Base-by-base conservation (phyloP, 495 filamentous ascomycete species). In the Aspergillus funiculosus region DNA sequence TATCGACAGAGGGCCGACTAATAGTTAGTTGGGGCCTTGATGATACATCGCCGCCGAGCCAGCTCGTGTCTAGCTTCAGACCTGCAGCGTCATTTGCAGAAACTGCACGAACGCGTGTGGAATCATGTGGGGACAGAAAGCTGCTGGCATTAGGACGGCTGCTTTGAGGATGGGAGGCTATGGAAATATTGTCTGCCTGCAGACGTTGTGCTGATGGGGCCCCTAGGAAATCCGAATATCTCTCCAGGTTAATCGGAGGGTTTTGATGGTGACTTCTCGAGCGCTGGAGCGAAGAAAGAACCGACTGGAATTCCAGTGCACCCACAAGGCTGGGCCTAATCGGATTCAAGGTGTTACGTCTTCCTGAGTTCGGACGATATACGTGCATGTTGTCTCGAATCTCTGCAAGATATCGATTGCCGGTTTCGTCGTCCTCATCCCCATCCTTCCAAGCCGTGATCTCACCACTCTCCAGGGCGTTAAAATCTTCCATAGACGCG, bases 241-340 rank as follows among this genome's bases (percentile, higher is more conserved):
- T 76, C 38, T 85, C 77, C 11, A 79, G 61, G 51, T 83, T 74
- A 25, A 94, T 80, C 9, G 80, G 79, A 14, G 77, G 69, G 26
- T 83, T 71, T 37, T 81, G 77, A 46, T 58, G 52, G 35, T 84
- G 76, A 48, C 86, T 91, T 53, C 84, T 77, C 22, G 82, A 83
- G 53, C 81, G 87, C 52, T 92, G 80, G 36, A 97, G 65, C 3
- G 87, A 85, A 5, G 83, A 82, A 36, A 99, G 71, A 9, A 96
- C 84, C 2, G 90, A 87, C 48, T 87, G 80, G 55, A 99, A 99
- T 63, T 99, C 94, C 41, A 99, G 67, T 4, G 84, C 94, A 34
- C 94, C 94, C 5, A 97, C 86, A 15, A 99, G 66, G 68, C 90
- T 96, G 4, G 94, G 89, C 22, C 94, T 77, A 47, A 97, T 96